These are phyloP conservation scores for Oryza australiensis DNA, from an alignment of 176 grass and related monocot genomes.

Conservation along the genomic window DNA sequence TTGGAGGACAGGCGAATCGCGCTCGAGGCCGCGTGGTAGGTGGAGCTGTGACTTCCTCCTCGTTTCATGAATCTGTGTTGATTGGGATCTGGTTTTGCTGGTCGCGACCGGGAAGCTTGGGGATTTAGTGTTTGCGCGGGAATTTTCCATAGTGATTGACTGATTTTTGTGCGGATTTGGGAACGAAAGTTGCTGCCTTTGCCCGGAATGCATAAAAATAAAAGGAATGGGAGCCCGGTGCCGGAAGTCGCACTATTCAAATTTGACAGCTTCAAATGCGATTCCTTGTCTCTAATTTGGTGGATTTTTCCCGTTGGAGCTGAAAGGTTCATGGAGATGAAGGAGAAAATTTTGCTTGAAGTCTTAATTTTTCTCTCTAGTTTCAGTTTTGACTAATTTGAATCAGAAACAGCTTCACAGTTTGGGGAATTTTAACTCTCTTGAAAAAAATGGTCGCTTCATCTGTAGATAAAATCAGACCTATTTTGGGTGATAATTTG, in stretches of 20 bases:
- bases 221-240: neutral
- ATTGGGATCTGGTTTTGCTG: constrained; percentile 23
- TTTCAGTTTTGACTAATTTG: neutral
- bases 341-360: neutral
- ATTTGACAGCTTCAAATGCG: neutral
- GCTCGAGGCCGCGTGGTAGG: constrained; percentile 87
- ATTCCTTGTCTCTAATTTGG: neutral
- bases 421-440: neutral
- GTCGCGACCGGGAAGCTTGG: neutral
- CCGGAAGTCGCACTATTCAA: neutral
- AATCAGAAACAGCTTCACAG: neutral
- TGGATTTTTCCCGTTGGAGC: neutral
- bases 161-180: constrained; percentile 26
- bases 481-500: constrained; percentile 21
- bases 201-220: neutral
- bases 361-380: neutral
- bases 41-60: constrained; percentile 21
- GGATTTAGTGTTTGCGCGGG: constrained; percentile 1
- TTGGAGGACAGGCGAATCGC: constrained; percentile 86
- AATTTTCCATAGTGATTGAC: neutral
- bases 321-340: neutral
- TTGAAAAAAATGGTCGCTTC: neutral
- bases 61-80: constrained; percentile 16
- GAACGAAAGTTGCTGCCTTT: neutral
- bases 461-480: neutral